These are phyloP conservation scores for Sporothrix protearum DNA, from an alignment of 2,329 filamentous ascomycete genomes.

Conservation along the genomic window DNA sequence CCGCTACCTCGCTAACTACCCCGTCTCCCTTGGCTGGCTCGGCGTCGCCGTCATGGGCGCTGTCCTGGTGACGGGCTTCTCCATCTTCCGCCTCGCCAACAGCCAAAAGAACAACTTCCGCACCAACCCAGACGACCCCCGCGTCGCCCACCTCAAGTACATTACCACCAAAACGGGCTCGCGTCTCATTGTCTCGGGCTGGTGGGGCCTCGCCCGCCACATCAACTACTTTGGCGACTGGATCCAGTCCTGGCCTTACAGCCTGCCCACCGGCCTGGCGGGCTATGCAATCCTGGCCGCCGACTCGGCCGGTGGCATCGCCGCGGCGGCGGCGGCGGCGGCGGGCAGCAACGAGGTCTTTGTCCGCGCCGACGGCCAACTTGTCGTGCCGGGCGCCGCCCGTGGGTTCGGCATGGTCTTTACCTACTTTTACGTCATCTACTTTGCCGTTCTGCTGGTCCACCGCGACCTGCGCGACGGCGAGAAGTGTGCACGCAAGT, in stretches of 20 bases:
- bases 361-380: conserved; percentile 57
- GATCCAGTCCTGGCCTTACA: conserved; percentile 90
- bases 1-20: conserved; percentile 79
- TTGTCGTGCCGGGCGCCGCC: conserved; percentile 67
- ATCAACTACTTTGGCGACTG: conserved; percentile 97
- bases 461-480: conserved; percentile 87
- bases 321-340: conserved; percentile 46
- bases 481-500: conserved; percentile 86
- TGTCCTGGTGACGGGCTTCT: conserved; percentile 71
- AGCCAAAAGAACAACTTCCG: conserved; percentile 94
- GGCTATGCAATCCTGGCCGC: conserved; percentile 70
- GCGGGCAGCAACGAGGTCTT: conserved; percentile 33
- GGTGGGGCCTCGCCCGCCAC: conserved; percentile 90
- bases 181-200: conserved; percentile 76
- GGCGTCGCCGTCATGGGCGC: conserved; percentile 63
- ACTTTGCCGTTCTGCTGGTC: conserved; percentile 81
- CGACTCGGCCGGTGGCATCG: conserved; percentile 49
- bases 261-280: conserved; percentile 77
- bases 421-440: conserved; percentile 92
- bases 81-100: conserved; percentile 91
- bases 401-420: conserved; percentile 81
- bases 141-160: conserved; percentile 74
- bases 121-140: conserved; percentile 76
- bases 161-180: conserved; percentile 81
- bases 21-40: conserved; percentile 67